Base-by-base conservation (phyloP, 2,329 filamentous ascomycete genomes). In the Fusarium brachygibbosum region DNA sequence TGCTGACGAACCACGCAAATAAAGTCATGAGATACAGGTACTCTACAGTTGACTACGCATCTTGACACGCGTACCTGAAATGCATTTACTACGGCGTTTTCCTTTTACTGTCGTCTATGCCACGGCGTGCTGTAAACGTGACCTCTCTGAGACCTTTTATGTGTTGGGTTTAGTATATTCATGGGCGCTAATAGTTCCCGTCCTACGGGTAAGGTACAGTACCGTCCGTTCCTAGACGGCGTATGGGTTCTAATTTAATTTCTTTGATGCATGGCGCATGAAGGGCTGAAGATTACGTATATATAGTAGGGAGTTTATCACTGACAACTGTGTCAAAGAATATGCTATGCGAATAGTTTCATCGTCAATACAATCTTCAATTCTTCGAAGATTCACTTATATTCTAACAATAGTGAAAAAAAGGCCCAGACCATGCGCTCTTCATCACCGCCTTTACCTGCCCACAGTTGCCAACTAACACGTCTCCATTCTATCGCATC, bases 401-500 rank as follows among this genome's bases (percentile, higher is more conserved):
- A 53, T 25, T 25, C 45, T 16, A 29, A 21, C 28, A 23, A 23
- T 37, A 48, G 16, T 31, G 42, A 44, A 50, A 1, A 28, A 35
- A 50, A 28, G 46, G 46, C 32, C 40, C 28, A 42, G 40, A 59
- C 51, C 40, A 63, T 40, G 25, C 28, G 50, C 50, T 63, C 38
- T 50, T 40, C 31, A 69, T 63, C 66, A 70, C 66, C 62, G 61
- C 61, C 57, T 55, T 52, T 56, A 41, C 51, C 46, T 57, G 25
- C 16, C 29, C 25, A 21, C 44, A 25, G 16, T 53, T 50, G 66
- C 57, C 52, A 70, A 48, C 64, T 59, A 32, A 54, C 58, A 59
- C 49, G 59, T 51, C 59, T 68, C 64, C 64, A 69, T 68, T 42
- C 10, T 21, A 50, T 66, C 54, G 37, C 66, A 70, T 59, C 52